These are phyloP conservation scores for Zoysia matrella DNA, from an alignment of 202 grass and related monocot species.

Conservation along the genomic window DNA sequence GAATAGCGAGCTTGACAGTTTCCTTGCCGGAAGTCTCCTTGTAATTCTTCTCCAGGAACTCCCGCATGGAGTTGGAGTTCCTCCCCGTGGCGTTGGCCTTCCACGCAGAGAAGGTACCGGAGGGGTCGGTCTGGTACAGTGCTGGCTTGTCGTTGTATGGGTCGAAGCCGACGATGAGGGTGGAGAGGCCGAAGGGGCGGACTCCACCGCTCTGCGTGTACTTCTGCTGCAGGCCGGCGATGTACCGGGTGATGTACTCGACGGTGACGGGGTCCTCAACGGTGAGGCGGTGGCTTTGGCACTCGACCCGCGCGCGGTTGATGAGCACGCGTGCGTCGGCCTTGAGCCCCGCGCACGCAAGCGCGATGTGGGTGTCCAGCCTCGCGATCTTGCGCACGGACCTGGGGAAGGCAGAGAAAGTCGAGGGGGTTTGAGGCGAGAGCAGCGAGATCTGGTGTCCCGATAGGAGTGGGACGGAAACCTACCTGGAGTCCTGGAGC, in stretches of 20 bases:
- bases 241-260: conserved; percentile 97
- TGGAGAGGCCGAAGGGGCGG: conserved; percentile 34
- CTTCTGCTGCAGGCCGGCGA: conserved; percentile 98
- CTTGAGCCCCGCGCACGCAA: conserved; percentile 44
- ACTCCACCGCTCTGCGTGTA: conserved; percentile 93
- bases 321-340: no score
- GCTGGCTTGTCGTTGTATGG: conserved; percentile 74
- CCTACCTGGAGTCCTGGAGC: conserved; percentile 92
- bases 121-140: conserved; percentile 91
- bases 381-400: conserved; percentile 88
- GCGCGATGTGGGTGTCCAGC: conserved; percentile 88
- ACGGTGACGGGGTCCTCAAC: conserved; percentile 94
- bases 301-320: conserved; percentile 45
- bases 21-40: conserved; percentile 95
- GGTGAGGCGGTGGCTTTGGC: conserved; percentile 94
- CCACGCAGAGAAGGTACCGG: conserved; percentile 94
- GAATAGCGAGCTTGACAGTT: conserved; percentile 92
- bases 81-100: conserved; percentile 96
- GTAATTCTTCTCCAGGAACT: conserved; percentile 98
- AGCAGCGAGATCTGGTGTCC: conserved; percentile 19
- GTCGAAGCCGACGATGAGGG: no score
- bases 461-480: no score
- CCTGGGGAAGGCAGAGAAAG: conserved; percentile 35
- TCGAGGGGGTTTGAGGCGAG: neutral
- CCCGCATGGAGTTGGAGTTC: conserved; percentile 92